phyloP scores from a whole-genome alignment of 2,329 filamentous ascomycete species.

The Keithomyces neogunnii region DNA sequence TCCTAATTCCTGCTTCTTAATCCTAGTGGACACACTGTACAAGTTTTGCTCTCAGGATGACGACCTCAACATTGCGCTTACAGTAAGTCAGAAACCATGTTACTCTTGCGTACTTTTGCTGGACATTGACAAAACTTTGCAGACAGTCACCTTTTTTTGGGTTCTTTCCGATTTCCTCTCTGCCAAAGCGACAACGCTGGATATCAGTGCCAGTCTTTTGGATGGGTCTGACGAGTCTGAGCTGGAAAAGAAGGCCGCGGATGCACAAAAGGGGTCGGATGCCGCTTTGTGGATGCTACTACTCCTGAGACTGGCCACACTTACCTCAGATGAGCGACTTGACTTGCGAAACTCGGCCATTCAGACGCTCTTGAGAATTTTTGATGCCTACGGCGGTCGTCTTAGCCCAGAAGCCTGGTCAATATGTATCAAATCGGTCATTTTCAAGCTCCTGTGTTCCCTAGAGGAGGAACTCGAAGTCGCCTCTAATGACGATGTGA shows the following conservation, averaged over 20 bases:
- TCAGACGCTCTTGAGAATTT: slow-evolving; percentile 83
- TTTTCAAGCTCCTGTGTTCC: slow-evolving; percentile 68
- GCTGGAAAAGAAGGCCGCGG: slow-evolving; percentile 48
- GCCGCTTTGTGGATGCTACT: slow-evolving; percentile 74
- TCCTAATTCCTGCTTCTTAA: slow-evolving; percentile 62
- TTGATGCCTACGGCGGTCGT: slow-evolving; percentile 82
- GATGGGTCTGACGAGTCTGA: slow-evolving; percentile 41
- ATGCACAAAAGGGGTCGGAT: slow-evolving; percentile 52
- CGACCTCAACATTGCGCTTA: slow-evolving; percentile 91
- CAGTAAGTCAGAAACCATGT: slow-evolving; percentile 41
- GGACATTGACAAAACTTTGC: neutral
- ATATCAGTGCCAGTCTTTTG: slow-evolving; percentile 49
- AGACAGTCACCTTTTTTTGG: slow-evolving; percentile 94
- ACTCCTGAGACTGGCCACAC: slow-evolving; percentile 59
- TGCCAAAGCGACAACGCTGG: slow-evolving; percentile 46
- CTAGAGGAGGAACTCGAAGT: slow-evolving; percentile 50
- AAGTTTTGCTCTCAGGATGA: slow-evolving; percentile 84
- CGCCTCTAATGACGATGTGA: slow-evolving; percentile 26
- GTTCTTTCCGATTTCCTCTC: slow-evolving; percentile 84
- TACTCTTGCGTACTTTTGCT: neutral
- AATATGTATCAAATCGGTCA: slow-evolving; percentile 69
- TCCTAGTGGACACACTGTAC: slow-evolving; percentile 79
- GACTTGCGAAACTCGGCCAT: slow-evolving; percentile 82
- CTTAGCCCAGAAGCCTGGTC: slow-evolving; percentile 74
- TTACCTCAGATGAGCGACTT: slow-evolving; percentile 62